Evolutionary conservation across 2,329 filamentous ascomycete genomes (phyloP).

Genomic region (Lasiodiplodia sp.): DNA sequence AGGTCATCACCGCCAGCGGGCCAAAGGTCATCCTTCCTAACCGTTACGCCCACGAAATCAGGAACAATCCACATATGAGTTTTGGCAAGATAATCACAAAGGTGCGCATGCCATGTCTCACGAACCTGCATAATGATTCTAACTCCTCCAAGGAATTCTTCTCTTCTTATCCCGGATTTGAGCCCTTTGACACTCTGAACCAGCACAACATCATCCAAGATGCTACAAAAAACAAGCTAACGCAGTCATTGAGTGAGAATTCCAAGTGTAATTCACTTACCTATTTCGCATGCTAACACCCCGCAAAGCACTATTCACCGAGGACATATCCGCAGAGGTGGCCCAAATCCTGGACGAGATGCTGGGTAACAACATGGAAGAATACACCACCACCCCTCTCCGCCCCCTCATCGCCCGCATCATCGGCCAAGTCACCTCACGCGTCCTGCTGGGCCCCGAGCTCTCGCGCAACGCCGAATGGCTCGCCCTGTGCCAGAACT

Average conservation of each 20-base stretch:
- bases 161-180: conserved; percentile 17
- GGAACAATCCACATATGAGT: conserved; percentile 16
- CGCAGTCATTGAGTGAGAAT: conserved; percentile 15
- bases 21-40: conserved; percentile 22
- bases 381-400: conserved; percentile 24
- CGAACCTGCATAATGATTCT: background rate
- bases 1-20: conserved; percentile 18
- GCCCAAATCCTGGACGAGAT: background rate
- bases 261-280: background rate
- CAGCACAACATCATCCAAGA: conserved; percentile 20
- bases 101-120: background rate
- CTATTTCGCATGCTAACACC: background rate
- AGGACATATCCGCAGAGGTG: background rate
- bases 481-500: conserved; percentile 32
- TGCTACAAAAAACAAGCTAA: conserved; percentile 12
- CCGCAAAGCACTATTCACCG: background rate
- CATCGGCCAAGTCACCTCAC: conserved; percentile 62
- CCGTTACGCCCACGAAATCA: conserved; percentile 22
- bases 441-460: conserved; percentile 60
- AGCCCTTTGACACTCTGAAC: background rate
- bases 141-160: conserved; percentile 13
- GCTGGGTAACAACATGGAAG: background rate
- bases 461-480: conserved; percentile 35
- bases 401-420: conserved; percentile 50
- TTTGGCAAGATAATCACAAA: conserved; percentile 8